A percentile compares a stretch with the other conserved stretches of the same genome.
Conservation (phyloP, 306 rosid species). For the Pyrus bretschneideri region DNA sequence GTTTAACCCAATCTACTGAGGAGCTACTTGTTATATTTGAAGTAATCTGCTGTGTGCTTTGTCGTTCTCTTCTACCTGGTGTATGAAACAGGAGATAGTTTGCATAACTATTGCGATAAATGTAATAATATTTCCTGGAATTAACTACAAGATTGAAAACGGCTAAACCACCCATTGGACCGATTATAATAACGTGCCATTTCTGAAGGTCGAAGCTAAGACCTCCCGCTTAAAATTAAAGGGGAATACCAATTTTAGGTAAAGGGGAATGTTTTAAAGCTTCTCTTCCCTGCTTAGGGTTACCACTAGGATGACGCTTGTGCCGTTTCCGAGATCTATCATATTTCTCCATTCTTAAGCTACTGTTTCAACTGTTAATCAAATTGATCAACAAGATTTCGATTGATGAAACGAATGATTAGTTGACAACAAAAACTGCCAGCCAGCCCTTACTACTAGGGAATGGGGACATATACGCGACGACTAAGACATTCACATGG, state of each 20-base stretch:
- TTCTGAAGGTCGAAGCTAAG: no score
- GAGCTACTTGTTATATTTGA: neutral
- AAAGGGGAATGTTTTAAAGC: no score
- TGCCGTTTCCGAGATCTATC: no score
- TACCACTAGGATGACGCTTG: no score
- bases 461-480: no score
- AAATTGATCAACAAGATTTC: neutral
- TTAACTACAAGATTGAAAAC: neutral
- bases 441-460: neutral
- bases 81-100: neutral
- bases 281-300: no score
- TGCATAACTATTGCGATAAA: neutral
- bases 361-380: no score
- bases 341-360: no score
- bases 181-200: no score
- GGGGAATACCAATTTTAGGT: no score
- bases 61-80: neutral
- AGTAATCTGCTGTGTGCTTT: neutral
- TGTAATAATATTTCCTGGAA: neutral
- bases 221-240: no score
- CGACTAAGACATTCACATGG: no score
- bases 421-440: neutral
- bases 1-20: neutral
- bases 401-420: neutral
- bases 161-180: neutral